phyloP scores from a whole-genome alignment of 768 basidiomycete genomes.

The Serendipita sp. region DNA sequence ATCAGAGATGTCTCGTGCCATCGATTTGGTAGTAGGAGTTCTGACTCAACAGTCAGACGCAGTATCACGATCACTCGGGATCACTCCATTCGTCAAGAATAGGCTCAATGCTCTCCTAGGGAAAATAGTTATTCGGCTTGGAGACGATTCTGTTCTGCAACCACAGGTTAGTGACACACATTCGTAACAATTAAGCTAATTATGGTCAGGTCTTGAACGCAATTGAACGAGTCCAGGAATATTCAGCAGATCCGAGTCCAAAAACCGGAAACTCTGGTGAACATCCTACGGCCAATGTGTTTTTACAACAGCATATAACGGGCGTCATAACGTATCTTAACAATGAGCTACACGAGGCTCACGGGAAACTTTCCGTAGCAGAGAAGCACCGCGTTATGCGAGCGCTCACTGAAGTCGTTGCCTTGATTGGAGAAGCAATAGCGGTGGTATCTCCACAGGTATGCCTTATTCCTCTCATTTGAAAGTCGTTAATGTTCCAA shows the following conservation, averaged over 20 bases:
- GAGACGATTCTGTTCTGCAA: slow-evolving; percentile 38
- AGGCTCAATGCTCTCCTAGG: slow-evolving; percentile 55
- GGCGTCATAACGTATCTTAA: slow-evolving; percentile 75
- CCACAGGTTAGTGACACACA: not conserved
- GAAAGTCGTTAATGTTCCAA: slow-evolving; percentile 20
- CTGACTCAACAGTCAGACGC: slow-evolving; percentile 31
- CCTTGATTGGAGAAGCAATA: slow-evolving; percentile 52
- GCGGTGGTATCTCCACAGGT: slow-evolving; percentile 79
- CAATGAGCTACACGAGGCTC: slow-evolving; percentile 70
- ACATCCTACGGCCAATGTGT: slow-evolving; percentile 21
- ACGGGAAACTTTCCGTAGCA: slow-evolving; percentile 52
- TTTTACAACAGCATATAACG: slow-evolving; percentile 63
- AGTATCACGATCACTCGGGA: slow-evolving; percentile 25
- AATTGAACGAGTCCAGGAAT: slow-evolving; percentile 28
- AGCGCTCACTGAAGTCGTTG: slow-evolving; percentile 59
- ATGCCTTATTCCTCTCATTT: slow-evolving; percentile 11
- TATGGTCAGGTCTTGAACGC: slow-evolving; percentile 32
- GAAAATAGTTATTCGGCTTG: slow-evolving; percentile 61
- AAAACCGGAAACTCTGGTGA: slow-evolving; percentile 14
- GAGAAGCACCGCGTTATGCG: slow-evolving; percentile 66
- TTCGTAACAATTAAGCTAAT: slow-evolving; percentile 20
- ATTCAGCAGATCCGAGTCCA: slow-evolving; percentile 3
- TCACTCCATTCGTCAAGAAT: slow-evolving; percentile 39
- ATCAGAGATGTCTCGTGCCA: slow-evolving; percentile 37
- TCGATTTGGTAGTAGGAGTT: slow-evolving; percentile 47